Evolutionary conservation across 768 basidiomycete species (phyloP).

Genomic region (Clavulina sp.): DNA sequence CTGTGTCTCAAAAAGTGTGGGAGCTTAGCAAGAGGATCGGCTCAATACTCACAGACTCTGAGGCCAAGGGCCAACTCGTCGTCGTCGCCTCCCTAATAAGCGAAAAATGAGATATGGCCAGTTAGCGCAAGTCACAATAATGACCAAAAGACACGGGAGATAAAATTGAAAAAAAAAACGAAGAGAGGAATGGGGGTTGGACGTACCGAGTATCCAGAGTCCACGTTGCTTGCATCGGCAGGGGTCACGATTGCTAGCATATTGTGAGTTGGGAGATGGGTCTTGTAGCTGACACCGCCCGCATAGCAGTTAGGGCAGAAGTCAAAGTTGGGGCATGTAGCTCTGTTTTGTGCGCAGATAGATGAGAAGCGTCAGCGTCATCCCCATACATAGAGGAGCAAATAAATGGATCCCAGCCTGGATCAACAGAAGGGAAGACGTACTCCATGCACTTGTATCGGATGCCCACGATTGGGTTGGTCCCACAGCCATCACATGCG

Average conservation of each 20-base stretch:
- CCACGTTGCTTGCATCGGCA: not conserved
- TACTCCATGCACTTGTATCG: conserved; percentile 2
- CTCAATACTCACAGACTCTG: not conserved
- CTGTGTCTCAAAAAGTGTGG: not conserved
- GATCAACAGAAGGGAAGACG: not conserved
- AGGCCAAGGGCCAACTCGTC: not conserved
- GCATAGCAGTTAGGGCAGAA: not conserved
- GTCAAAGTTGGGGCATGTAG: not conserved
- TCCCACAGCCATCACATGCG: not conserved
- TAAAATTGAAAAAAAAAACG: too few species aligned
- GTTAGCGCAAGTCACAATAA: too few species aligned
- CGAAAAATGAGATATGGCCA: too few species aligned
- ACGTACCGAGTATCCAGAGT: too few species aligned
- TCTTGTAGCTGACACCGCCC: not conserved
- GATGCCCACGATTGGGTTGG: not conserved
- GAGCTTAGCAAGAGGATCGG: too few species aligned
- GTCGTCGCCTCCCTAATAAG: not conserved
- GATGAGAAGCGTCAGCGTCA: not conserved
- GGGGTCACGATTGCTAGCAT: not conserved
- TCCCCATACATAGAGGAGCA: too few species aligned
- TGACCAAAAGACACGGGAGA: too few species aligned
- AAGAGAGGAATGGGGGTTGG: too few species aligned
- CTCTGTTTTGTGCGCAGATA: not conserved
- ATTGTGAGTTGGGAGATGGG: not conserved
- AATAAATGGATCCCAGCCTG: too few species aligned